These are phyloP conservation scores for Quercus wislizeni DNA, from an alignment of 306 rosid species.

Conservation along the genomic window DNA sequence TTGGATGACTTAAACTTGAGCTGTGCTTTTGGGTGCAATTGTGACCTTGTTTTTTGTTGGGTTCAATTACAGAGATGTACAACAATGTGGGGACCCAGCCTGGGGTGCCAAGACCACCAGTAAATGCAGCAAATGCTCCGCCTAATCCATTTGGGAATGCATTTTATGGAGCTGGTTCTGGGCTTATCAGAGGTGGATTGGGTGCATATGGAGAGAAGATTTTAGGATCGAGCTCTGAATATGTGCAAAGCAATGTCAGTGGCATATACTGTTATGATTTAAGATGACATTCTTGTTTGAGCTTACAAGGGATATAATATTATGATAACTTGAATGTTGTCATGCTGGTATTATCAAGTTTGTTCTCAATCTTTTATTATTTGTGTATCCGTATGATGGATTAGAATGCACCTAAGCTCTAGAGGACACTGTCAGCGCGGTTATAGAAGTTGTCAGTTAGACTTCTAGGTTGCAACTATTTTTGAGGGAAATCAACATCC, in stretches of 20 bases:
- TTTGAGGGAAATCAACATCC: neutral
- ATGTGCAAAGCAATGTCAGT: slow-evolving; percentile 98
- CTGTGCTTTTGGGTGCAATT: neutral
- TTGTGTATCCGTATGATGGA: neutral
- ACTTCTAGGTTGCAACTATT: neutral
- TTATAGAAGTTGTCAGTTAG: neutral
- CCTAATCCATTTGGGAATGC: slow-evolving; percentile 87
- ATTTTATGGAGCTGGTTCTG: slow-evolving; percentile 88
- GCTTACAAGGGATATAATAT: neutral
- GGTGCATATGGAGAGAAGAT: slow-evolving; percentile 98
- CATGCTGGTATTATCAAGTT: neutral
- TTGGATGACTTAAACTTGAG: neutral
- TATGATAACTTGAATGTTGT: neutral
- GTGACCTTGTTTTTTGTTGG: neutral
- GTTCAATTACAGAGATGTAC: slow-evolving; percentile 52
- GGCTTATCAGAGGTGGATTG: slow-evolving; percentile 56
- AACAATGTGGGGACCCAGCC: slow-evolving; percentile 65
- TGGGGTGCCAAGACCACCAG: slow-evolving; percentile 45
- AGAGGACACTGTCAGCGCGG: neutral
- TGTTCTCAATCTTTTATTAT: neutral
- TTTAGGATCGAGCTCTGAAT: slow-evolving; percentile 92
- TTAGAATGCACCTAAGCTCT: neutral
- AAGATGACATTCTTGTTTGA: neutral
- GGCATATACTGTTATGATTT: neutral
- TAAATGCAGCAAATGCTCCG: slow-evolving; percentile 40